These are phyloP conservation scores for Thraustochytrium sp. DNA, from an alignment of 352 stramenopile species.

Conservation along the genomic window DNA sequence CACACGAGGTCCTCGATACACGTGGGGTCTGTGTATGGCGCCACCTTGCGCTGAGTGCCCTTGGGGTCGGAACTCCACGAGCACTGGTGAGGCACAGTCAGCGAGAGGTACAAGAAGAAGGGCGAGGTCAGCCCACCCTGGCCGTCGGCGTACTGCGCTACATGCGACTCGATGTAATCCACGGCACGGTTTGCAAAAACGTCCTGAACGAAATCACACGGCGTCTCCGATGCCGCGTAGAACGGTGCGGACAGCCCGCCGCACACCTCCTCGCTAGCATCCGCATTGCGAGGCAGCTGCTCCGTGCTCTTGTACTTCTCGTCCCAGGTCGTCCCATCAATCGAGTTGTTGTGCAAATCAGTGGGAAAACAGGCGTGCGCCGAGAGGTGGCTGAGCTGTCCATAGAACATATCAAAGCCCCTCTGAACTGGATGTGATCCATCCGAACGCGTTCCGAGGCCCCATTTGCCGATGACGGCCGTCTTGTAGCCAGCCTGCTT, in stretches of 20 bases:
- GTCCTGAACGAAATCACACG: conserved; percentile 15
- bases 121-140: background rate
- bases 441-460: background rate
- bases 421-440: background rate
- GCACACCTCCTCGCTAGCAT: background rate
- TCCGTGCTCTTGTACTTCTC: background rate
- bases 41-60: conserved; percentile 1
- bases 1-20: background rate
- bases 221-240: background rate
- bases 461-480: conserved; percentile 24
- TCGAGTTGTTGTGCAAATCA: background rate
- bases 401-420: conserved; percentile 27
- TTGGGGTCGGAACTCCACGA: background rate
- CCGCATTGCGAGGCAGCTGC: background rate
- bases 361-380: conserved; percentile 7
- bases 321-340: background rate
- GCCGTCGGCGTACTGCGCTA: background rate
- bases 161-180: background rate
- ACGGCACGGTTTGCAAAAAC: background rate
- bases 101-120: conserved; percentile 21
- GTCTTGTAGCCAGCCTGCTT: conserved; percentile 6
- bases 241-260: background rate
- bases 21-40: background rate
- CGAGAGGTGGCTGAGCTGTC: background rate
- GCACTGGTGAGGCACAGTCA: conserved; percentile 7